Conservation (phyloP, 2,329 filamentous ascomycete genomes). For the Aphanoascus verrucosus region DNA sequence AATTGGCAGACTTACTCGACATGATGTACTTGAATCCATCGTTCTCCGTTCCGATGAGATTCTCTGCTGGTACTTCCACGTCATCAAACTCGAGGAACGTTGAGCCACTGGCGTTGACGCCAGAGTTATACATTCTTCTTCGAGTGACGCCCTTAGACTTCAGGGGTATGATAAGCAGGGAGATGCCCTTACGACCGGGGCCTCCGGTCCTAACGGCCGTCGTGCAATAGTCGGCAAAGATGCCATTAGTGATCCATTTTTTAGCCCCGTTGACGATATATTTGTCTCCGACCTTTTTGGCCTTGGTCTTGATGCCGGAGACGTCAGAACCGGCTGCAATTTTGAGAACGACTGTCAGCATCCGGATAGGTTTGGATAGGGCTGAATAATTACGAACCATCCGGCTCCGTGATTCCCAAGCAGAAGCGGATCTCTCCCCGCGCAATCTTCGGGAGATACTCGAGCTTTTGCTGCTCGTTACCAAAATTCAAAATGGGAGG, state of each 20-base stretch:
- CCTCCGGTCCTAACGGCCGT: constrained; percentile 52
- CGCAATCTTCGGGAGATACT: constrained; percentile 51
- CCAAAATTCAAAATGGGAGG: constrained; percentile 56
- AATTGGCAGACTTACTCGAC: constrained; percentile 40
- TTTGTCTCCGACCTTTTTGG: constrained; percentile 39
- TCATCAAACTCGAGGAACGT: constrained; percentile 62
- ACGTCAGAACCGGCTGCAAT: constrained; percentile 50
- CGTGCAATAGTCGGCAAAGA: constrained; percentile 52
- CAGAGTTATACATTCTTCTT: constrained; percentile 51
- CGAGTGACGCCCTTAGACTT: constrained; percentile 41
- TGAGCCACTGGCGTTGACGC: constrained; percentile 54
- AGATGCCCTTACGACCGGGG: constrained; percentile 44
- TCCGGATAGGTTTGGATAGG: constrained; percentile 28
- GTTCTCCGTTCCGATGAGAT: constrained; percentile 59
- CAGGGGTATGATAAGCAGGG: constrained; percentile 48
- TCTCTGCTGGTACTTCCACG: constrained; percentile 57
- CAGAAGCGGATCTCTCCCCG: constrained; percentile 51
- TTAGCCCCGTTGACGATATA: constrained; percentile 58
- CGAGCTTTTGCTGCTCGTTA: constrained; percentile 47
- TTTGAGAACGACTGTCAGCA: not conserved
- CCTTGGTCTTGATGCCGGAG: constrained; percentile 52
- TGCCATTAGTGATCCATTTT: constrained; percentile 57
- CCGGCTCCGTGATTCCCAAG: constrained; percentile 55
- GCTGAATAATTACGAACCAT: constrained; percentile 32
- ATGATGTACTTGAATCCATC: constrained; percentile 62